Evolutionary conservation across 1,139 yeast genomes (phyloP), one percentile per base, ranked within the genome.

Genomic region (Wickerhamomyces sp.): DNA sequence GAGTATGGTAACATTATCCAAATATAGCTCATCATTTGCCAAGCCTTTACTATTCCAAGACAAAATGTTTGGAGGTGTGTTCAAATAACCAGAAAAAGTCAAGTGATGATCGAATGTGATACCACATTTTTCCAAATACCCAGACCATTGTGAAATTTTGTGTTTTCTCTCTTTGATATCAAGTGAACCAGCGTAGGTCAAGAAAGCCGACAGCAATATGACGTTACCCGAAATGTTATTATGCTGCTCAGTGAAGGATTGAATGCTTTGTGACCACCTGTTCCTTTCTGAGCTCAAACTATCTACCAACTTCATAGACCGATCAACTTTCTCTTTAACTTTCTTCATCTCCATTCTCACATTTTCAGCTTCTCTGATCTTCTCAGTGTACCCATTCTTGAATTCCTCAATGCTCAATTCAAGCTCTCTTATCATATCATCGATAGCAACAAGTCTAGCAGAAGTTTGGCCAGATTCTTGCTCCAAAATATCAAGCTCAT

Each of bases 381-480:
- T 62, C 9, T 61, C 64, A 32, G 93, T 85, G 54, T 91, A 91
- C 13, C 70, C 72, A 11, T 64, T 68, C 45, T 87, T 86, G 45
- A 79, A 85, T 3, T 55, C 50, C 32, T 78, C 87, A 40, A 91
- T 86, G 35, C 82, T 78, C 12, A 57, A 66, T 44, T 83, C 81
- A 26, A 89, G 62, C 50, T 89, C 96, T 0, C 51, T 57, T 19
- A 89, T 83, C 94, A 89, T 86, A 39, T 84, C 81, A 28, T 78
- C 77, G 29, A 89, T 81, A 0, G 93, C 95, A 30, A 71, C 66
- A n/a, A 86, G 67, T 49, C 80, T 77, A 1, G 82, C 78, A 41
- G 68, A 70, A 0, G 89, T 81, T 41, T 77, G 76, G 13, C 63
- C 57, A 0, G 89, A 75, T 23, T 76, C 78, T 1, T 55, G 54